Evolutionary conservation across 805 yeast genomes (phyloP), one percentile per base, ranked within the genome.

Genomic region (Ogataea chonburiensis): DNA sequence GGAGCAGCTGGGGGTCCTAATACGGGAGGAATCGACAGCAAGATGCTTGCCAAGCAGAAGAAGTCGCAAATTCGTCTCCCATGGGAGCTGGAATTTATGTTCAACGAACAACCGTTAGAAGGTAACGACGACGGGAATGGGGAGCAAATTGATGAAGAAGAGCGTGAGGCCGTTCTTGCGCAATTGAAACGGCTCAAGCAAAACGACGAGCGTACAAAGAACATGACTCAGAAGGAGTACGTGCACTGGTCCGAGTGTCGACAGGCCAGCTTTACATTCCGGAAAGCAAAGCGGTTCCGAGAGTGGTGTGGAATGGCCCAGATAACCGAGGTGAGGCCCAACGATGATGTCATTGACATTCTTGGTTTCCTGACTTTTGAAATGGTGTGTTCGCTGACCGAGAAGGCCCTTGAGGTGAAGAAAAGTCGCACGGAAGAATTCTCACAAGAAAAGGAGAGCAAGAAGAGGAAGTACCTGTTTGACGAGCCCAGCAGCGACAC

Each of bases 221-320:
- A 82, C 49, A 93, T 93, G 98, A 93, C 98, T 1, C 83, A 80
- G 55, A 96, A 93, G 52, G 98, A 93, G 57, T 93, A 93, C 54
- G 98, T 89, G 12, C 98, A 93, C 58, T 93, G 98, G 97, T 86
- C 96, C 9, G 98, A 93, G 55, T 93, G 98, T 63, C 76, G 98
- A 44, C 98, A 93, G 60, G 98, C 98, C 1, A 81, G 94, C 41
- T 93, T 93, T 59, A 93, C 98, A 1, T 93, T 88, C 53, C 73
- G 97, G 49, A 93, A 93, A 58, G 84, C 85, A n/a, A 88, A 88
- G 58, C 68, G 97, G 53, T 93, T 93, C 58, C 75, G 91, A 54
- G 98, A 93, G 52, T 93, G 98, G 98, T 91, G 95, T 12, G 95
- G 93, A 9, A 76, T 91, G 28, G 64, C 86, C 0, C 81, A 78